Conservation (phyloP, 805 yeast species). For the Starmerella bombi region DNA sequence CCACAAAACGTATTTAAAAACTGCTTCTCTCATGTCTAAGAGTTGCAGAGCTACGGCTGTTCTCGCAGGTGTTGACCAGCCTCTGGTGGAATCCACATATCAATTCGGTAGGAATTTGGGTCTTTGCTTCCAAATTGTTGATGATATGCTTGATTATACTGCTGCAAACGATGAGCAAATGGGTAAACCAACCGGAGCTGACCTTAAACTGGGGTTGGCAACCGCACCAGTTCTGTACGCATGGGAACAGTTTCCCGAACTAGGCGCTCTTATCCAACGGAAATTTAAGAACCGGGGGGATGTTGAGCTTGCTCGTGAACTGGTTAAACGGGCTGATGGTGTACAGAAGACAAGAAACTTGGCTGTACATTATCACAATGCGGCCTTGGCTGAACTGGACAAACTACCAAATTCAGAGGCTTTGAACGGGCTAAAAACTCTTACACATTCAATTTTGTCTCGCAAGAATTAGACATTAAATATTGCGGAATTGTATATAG, state of each 20-base stretch:
- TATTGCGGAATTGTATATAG: background rate
- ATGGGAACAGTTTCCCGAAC: constrained; percentile 75
- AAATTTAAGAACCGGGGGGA: constrained; percentile 75
- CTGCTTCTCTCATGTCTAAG: constrained; percentile 89
- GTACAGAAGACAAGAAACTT: constrained; percentile 59
- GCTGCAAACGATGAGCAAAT: constrained; percentile 59
- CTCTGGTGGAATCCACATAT: constrained; percentile 72
- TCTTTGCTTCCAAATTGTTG: constrained; percentile 88
- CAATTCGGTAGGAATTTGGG: constrained; percentile 89
- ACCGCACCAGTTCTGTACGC: constrained; percentile 94
- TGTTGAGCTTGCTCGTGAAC: constrained; percentile 62
- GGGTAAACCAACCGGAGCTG: constrained; percentile 96
- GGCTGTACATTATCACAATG: constrained; percentile 65
- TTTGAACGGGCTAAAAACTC: constrained; percentile 68
- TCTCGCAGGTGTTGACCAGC: constrained; percentile 66
- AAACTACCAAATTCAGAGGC: constrained; percentile 79
- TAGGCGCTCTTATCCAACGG: constrained; percentile 72
- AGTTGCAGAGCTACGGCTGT: constrained; percentile 89
- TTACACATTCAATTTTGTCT: constrained; percentile 71
- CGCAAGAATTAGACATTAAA: constrained; percentile 45
- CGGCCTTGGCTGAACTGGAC: constrained; percentile 55
- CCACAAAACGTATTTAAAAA: constrained; percentile 89
- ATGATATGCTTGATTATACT: constrained; percentile 90
- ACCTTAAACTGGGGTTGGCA: constrained; percentile 82
- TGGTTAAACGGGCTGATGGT: constrained; percentile 61